Evolutionary conservation across 768 basidiomycete species (phyloP).

Genomic region (Inosperma sp.): DNA sequence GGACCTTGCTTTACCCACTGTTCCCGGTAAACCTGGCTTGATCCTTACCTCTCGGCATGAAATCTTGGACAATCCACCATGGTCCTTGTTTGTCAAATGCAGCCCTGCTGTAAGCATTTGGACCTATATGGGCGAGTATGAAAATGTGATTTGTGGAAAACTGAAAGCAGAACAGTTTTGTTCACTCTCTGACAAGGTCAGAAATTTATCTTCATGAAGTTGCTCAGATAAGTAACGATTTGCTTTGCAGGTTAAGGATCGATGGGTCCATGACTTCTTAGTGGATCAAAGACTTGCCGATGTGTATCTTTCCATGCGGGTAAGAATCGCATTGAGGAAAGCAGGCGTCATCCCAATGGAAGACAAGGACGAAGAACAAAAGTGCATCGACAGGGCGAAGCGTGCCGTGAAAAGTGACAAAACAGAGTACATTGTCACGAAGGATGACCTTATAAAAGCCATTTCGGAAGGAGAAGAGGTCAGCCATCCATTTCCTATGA

Average conservation of each 20-base stretch:
- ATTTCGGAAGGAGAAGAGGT: constrained; percentile 29
- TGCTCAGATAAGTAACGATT: neutral
- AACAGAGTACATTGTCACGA: constrained; percentile 5
- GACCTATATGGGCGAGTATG: constrained; percentile 27
- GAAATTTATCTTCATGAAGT: neutral
- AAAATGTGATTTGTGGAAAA: constrained; percentile 17
- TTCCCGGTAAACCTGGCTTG: constrained; percentile 23
- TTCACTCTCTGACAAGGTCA: constrained; percentile 13
- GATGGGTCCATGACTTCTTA: constrained; percentile 18
- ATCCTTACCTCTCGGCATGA: constrained; percentile 21
- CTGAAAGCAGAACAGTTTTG: constrained; percentile 19
- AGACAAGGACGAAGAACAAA: constrained; percentile 10
- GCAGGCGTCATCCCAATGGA: constrained; percentile 11
- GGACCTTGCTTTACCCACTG: constrained; percentile 21
- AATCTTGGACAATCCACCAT: constrained; percentile 15
- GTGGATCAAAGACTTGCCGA: constrained; percentile 10
- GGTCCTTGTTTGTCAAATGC: constrained; percentile 19
- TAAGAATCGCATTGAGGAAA: constrained; percentile 23
- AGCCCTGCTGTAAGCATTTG: constrained; percentile 12
- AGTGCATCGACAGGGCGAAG: constrained; percentile 11
- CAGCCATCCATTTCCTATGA: neutral
- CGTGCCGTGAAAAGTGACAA: constrained; percentile 6
- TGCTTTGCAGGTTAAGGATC: constrained; percentile 13
- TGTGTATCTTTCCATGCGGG: constrained; percentile 24
- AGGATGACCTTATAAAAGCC: constrained; percentile 21